Base-by-base conservation (phyloP, 2,329 filamentous ascomycete species). In the Paecilomyces sp. region DNA sequence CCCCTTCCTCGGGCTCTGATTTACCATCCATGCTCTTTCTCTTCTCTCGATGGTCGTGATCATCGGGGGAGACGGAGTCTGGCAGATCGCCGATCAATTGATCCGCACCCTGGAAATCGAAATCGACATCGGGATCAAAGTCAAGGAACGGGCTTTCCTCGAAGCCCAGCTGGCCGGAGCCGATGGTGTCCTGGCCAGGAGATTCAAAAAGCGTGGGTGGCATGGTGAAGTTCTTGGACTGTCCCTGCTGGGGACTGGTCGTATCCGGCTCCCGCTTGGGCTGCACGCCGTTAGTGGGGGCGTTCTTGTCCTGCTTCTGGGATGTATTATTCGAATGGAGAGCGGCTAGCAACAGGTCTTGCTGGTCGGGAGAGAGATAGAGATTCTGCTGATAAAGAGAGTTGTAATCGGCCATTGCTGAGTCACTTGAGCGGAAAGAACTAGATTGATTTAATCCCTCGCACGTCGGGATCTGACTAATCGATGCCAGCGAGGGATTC, bases 111-210 rank as follows among this genome's bases (percentile, higher is more conserved):
- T 80, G 80, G 61, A 85, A 74, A 60, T 91, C 87, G 64, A 92
- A 92, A 61, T 92, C 90, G 60, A 91, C 86, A 54, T 90, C 87
- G 64, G 89, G 88, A 65, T 89, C 87, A 68, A 92, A 94, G 70
- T 96, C 91, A 60, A 95, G 81, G 69, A 88, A 92, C 0, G 92
- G 91, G 64, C 89, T 94, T 55, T 92, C 89, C 33, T 91, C 85
- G 59, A 85, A 83, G 63, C 79, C 82, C 58, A 85, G 72, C 28
- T 75, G 75, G 34, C 80, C 78, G 1, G 78, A 76, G 50, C 75
- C 78, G 15, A 77, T 74, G 60, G 75, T 70, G 60, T 79, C 60
- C 54, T 69, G 64, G 22, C 64, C 57, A 13, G 67, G 68, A 53
- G 67, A 68, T 24, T 76, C 69, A 56, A 74, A 73, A 2, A 69